A percentile compares a stretch with the other conserved stretches of the same genome.
Evolutionary conservation across 192 early-diverging fungal genomes (phyloP).

Genomic region (Coemansia sp.): DNA sequence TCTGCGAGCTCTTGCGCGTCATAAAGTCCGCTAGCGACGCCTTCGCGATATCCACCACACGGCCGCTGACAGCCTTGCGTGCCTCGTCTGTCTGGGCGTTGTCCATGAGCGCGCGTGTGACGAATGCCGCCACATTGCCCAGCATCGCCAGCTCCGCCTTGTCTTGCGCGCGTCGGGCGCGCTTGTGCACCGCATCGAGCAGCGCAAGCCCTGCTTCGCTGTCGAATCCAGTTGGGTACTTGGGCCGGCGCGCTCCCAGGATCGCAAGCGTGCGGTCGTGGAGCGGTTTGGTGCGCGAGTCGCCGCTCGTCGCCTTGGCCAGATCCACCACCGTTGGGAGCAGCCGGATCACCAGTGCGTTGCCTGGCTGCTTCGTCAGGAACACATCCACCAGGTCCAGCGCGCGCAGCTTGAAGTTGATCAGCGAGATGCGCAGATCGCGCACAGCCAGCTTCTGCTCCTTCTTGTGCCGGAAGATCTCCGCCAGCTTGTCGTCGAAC

Average conservation of each 20-base stretch:
- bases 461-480: slow-evolving; percentile 88
- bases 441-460: slow-evolving; percentile 76
- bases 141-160: slow-evolving; percentile 58
- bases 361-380: slow-evolving; percentile 65
- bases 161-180: slow-evolving; percentile 67
- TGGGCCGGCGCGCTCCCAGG: slow-evolving; percentile 65
- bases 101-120: slow-evolving; percentile 62
- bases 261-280: slow-evolving; percentile 69
- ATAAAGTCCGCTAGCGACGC: slow-evolving; percentile 71
- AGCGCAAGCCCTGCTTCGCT: slow-evolving; percentile 61
- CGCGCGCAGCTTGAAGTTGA: slow-evolving; percentile 90
- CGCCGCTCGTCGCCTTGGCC: slow-evolving; percentile 56
- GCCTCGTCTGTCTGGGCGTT: slow-evolving; percentile 8
- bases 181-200: slow-evolving; percentile 69
- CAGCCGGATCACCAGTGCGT: slow-evolving; percentile 71
- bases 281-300: slow-evolving; percentile 64
- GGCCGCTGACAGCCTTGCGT: slow-evolving; percentile 20
- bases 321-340: slow-evolving; percentile 73
- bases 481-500: slow-evolving; percentile 91
- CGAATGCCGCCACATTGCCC: slow-evolving; percentile 59
- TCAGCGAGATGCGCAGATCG: slow-evolving; percentile 76
- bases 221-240: slow-evolving; percentile 62
- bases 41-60: slow-evolving; percentile 59
- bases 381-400: slow-evolving; percentile 83
- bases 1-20: slow-evolving; percentile 69